Evolutionary conservation across 345 rosid species (phyloP).

Genomic region (Dipteronia dyeriana): DNA sequence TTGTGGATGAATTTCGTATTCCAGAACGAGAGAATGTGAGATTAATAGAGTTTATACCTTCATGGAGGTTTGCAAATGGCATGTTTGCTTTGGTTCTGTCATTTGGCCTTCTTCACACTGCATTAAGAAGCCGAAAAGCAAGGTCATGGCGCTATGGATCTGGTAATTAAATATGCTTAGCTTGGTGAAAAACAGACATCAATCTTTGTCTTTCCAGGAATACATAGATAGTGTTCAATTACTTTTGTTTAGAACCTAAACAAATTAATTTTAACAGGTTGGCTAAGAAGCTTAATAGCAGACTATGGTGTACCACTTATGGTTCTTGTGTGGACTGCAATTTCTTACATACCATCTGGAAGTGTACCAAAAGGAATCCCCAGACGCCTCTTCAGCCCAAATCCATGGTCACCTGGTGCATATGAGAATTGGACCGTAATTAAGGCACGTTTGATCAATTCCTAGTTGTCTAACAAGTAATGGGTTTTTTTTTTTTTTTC

Average conservation of each 20-base stretch:
- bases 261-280: constrained; percentile 46
- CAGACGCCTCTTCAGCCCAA: constrained; percentile 88
- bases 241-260: constrained; percentile 8
- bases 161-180: constrained; percentile 42
- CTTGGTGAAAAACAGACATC: not conserved
- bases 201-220: too few species aligned
- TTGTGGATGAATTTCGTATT: constrained; percentile 83
- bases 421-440: constrained; percentile 87
- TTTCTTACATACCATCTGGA: constrained; percentile 76
- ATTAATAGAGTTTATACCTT: constrained; percentile 51
- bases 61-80: constrained; percentile 96
- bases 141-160: constrained; percentile 93
- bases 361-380: constrained; percentile 91
- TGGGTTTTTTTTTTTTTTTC: not conserved
- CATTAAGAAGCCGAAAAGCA: constrained; percentile 80
- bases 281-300: constrained; percentile 85
- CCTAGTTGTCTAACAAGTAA: not conserved
- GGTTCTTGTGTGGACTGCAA: constrained; percentile 91
- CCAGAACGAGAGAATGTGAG: constrained; percentile 61
- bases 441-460: constrained; percentile 42
- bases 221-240: not conserved
- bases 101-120: constrained; percentile 85
- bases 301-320: constrained; percentile 95
- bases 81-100: constrained; percentile 93
- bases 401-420: constrained; percentile 98